Evolutionary conservation across 768 basidiomycete genomes (phyloP).

Genomic region (Termitomyces sp.): DNA sequence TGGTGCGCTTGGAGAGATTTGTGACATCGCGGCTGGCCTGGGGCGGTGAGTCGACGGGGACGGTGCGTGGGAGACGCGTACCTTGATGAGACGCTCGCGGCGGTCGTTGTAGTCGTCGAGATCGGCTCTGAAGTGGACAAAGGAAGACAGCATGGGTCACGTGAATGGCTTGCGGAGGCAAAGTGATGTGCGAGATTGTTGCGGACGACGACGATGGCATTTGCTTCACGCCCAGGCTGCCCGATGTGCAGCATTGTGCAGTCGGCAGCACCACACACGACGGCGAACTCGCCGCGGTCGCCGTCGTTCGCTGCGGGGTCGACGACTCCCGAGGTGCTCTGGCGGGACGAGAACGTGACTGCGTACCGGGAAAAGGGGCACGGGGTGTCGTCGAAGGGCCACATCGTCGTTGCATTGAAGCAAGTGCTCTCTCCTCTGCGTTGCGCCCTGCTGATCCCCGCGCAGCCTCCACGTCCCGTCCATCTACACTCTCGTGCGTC

Average conservation of each 20-base stretch:
- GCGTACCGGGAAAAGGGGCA: slow-evolving; percentile 64
- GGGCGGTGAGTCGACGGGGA: neutral
- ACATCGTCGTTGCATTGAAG: slow-evolving; percentile 76
- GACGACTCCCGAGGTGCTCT: slow-evolving; percentile 55
- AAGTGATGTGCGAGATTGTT: neutral
- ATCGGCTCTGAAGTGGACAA: slow-evolving; percentile 60
- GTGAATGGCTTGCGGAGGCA: slow-evolving; percentile 1
- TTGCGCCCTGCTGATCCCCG: slow-evolving; percentile 2
- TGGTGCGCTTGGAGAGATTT: slow-evolving; percentile 86
- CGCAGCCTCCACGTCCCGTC: slow-evolving; percentile 72
- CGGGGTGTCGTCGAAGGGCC: slow-evolving; percentile 68
- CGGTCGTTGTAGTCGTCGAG: slow-evolving; percentile 84
- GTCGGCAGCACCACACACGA: slow-evolving; percentile 43
- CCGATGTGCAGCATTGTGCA: slow-evolving; percentile 74
- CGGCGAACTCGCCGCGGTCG: slow-evolving; percentile 36
- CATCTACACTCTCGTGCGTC: slow-evolving; percentile 63
- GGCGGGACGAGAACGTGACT: slow-evolving; percentile 75
- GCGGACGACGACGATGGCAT: slow-evolving; percentile 38
- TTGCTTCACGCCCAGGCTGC: slow-evolving; percentile 61
- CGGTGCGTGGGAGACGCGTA: slow-evolving; percentile 18
- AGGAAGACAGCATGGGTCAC: slow-evolving; percentile 25
- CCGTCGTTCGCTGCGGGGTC: slow-evolving; percentile 41
- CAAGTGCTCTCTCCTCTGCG: slow-evolving; percentile 25
- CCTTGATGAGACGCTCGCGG: slow-evolving; percentile 89
- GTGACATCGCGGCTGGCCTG: slow-evolving; percentile 86